These are phyloP conservation scores for Cyberlindnera galapagoensis DNA, from an alignment of 805 yeast species.

Conservation along the genomic window DNA sequence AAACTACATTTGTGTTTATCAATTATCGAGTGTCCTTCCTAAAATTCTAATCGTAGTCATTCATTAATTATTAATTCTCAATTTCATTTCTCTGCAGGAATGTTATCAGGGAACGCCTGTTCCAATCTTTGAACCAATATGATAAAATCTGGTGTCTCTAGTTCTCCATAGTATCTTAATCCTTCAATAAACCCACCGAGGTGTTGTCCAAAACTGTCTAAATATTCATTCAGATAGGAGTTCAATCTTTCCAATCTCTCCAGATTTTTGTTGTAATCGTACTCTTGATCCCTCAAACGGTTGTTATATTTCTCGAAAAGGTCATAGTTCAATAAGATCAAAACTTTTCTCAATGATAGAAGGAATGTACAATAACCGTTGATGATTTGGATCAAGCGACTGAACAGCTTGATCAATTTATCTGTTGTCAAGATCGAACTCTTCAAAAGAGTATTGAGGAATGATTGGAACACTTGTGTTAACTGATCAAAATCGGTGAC, in stretches of 20 bases:
- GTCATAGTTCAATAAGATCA: slow-evolving; percentile 42
- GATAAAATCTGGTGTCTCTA: slow-evolving; percentile 41
- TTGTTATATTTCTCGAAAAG: slow-evolving; percentile 32
- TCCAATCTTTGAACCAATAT: slow-evolving; percentile 38
- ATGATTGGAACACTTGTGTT: slow-evolving; percentile 42
- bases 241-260: slow-evolving; percentile 36
- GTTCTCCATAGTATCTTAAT: slow-evolving; percentile 40
- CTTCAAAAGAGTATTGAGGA: slow-evolving; percentile 55
- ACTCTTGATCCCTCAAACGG: slow-evolving; percentile 33
- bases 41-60: background rate
- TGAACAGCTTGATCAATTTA: slow-evolving; percentile 40
- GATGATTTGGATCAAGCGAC: slow-evolving; percentile 40
- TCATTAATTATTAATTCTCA: background rate
- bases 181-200: slow-evolving; percentile 40
- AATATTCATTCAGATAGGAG: slow-evolving; percentile 35
- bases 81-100: background rate
- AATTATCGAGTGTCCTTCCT: too few relatives aligned
- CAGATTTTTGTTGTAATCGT: slow-evolving; percentile 33
- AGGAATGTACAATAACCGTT: slow-evolving; percentile 43
- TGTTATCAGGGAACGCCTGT: slow-evolving; percentile 18
- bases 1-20: too few relatives aligned
- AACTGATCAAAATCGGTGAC: slow-evolving; percentile 37
- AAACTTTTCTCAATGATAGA: slow-evolving; percentile 45
- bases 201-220: slow-evolving; percentile 37
- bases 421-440: slow-evolving; percentile 63